These are phyloP conservation scores for Scedosporium aurantiacum DNA, from an alignment of 2,329 filamentous ascomycete species.

Conservation along the genomic window DNA sequence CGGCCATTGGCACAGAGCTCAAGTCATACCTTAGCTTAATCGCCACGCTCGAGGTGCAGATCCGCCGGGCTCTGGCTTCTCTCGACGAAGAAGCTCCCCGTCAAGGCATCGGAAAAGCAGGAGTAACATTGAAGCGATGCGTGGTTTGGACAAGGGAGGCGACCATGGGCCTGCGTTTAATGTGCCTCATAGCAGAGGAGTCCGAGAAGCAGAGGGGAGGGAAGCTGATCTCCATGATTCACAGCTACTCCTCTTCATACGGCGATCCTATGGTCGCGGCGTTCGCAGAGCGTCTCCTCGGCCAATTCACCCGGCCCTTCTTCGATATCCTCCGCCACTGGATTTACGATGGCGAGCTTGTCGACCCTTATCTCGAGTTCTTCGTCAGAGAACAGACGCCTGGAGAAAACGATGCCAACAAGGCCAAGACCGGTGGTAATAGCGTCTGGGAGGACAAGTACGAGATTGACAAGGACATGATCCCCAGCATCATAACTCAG, in stretches of 20 bases:
- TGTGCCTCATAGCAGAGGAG: conserved; percentile 91
- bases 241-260: conserved; percentile 84
- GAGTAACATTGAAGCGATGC: conserved; percentile 88
- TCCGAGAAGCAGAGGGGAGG: conserved; percentile 75
- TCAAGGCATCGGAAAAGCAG: conserved; percentile 67
- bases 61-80: conserved; percentile 66
- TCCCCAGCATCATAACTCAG: conserved; percentile 79
- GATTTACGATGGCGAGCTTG: conserved; percentile 97
- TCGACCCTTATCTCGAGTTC: conserved; percentile 92
- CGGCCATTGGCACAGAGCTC: conserved; percentile 74
- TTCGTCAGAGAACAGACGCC: conserved; percentile 75
- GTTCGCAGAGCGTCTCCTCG: conserved; percentile 81
- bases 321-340: conserved; percentile 93
- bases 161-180: conserved; percentile 84
- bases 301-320: conserved; percentile 83
- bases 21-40: conserved; percentile 84
- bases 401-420: conserved; percentile 28
- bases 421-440: conserved; percentile 51
- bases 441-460: conserved; percentile 80
- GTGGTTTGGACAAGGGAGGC: conserved; percentile 96
- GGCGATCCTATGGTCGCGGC: conserved; percentile 89
- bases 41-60: conserved; percentile 85
- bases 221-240: conserved; percentile 85
- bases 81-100: conserved; percentile 58
- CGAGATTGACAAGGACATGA: conserved; percentile 46